Base-by-base conservation (phyloP, 139 green algal species). In the Mesotaenium endlicherianum region DNA sequence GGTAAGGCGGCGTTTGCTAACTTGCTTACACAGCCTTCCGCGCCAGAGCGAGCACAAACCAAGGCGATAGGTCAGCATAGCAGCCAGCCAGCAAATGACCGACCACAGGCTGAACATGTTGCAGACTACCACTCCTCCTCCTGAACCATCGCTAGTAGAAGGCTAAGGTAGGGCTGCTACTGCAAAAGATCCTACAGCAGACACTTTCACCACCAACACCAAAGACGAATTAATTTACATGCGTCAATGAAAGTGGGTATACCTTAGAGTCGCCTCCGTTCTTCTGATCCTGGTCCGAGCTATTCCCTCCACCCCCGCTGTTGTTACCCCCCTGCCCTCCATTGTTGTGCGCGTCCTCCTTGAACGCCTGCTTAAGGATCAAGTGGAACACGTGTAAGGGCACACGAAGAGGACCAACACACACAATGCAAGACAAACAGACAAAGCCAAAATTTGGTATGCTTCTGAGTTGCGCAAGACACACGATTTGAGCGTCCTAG, bases 201-300 rank as follows among this genome's bases (percentile, higher is more conserved):
- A n/a, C n/a, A n/a, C n/a, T n/a, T n/a, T n/a, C n/a, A n/a, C n/a
- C n/a, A n/a, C n/a, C n/a, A n/a, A n/a, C n/a, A n/a, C n/a, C n/a
- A n/a, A n/a, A n/a, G n/a, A n/a, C n/a, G n/a, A n/a, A n/a, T n/a
- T n/a, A n/a, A n/a, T n/a, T n/a, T n/a, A n/a, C n/a, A n/a, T n/a
- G n/a, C n/a, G n/a, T n/a, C n/a, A n/a, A n/a, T n/a, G n/a, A n/a
- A n/a, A n/a, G n/a, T n/a, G n/a, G n/a, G n/a, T n/a, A n/a, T n/a
- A 43, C 67, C 67, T 75, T 75, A 34, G 67, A 39, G 67, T 75
- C 67, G 38, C n/a, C 34, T n/a, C 67, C 67, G 30, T 75, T 75
- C 30, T 34, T 75, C 36, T 45, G 67, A 20, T 75, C 67, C 38
- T 75, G 67, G 5, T 75, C 67, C 38, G 67, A 75, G 30, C 67